Evolutionary conservation across 1,284 basidiomycete genomes (phyloP).

Genomic region (Mycosarcoma maydis): DNA sequence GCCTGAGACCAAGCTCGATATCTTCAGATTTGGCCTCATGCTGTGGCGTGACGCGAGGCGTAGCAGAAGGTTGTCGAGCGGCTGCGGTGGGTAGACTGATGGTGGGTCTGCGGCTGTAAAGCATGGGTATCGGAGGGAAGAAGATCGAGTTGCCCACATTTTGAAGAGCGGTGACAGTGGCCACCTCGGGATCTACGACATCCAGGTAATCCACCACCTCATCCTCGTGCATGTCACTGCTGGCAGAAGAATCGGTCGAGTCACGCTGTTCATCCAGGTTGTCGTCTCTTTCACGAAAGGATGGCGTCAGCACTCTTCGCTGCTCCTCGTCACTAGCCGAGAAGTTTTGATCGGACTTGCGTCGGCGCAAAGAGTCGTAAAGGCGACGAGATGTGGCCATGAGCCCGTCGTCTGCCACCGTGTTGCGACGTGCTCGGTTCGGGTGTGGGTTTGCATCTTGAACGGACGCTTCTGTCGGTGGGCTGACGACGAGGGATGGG

Average conservation of each 20-base stretch:
- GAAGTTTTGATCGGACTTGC: constrained; percentile 13
- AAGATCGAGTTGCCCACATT: constrained; percentile 82
- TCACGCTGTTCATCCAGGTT: constrained; percentile 4
- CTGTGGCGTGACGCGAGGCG: constrained; percentile 11
- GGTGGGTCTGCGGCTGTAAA: constrained; percentile 77
- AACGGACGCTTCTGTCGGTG: not conserved
- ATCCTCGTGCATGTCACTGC: constrained; percentile 50
- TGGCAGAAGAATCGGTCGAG: constrained; percentile 1
- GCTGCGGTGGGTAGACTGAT: constrained; percentile 70
- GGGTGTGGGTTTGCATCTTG: not conserved
- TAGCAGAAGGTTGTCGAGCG: not conserved
- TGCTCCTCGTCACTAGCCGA: constrained; percentile 4
- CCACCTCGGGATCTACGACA: constrained; percentile 79
- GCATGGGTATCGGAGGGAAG: constrained; percentile 74
- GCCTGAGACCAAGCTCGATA: constrained; percentile 35
- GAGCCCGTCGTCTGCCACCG: constrained; percentile 15
- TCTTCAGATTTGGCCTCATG: constrained; percentile 14
- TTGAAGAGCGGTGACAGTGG: constrained; percentile 76
- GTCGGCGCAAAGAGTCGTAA: constrained; percentile 25
- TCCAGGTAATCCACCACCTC: constrained; percentile 70
- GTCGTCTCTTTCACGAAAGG: not conserved
- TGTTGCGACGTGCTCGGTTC: constrained; percentile 18
- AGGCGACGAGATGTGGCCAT: constrained; percentile 31
- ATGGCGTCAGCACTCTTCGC: constrained; percentile 1
- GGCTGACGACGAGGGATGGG: not conserved